Conservation (phyloP, 1,139 yeast genomes). For the Protomyces macrosporus region DNA sequence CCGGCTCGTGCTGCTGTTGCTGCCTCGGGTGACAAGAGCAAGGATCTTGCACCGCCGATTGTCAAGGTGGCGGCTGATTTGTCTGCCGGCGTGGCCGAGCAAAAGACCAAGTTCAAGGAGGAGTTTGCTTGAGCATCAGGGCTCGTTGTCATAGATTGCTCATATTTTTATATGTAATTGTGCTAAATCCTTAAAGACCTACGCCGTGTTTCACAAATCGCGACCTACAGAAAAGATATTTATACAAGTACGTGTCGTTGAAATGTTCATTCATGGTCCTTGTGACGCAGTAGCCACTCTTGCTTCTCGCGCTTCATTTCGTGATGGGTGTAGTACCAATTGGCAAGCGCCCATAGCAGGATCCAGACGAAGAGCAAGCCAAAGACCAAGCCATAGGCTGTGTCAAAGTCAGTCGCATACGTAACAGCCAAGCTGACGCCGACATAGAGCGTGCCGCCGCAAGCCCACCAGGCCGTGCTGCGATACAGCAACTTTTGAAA, state of each 20-base stretch:
- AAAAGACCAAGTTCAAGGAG: conserved; percentile 22
- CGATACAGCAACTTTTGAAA: not conserved
- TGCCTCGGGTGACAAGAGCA: not conserved
- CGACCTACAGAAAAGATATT: too few species aligned
- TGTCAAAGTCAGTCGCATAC: not conserved
- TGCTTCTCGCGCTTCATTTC: not conserved
- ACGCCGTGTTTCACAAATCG: too few species aligned
- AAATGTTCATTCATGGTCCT: not conserved
- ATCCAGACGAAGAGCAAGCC: not conserved
- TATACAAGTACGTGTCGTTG: too few species aligned
- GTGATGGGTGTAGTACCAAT: not conserved
- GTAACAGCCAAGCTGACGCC: not conserved
- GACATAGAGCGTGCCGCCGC: not conserved
- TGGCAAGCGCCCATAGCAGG: not conserved
- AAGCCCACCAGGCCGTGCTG: not conserved
- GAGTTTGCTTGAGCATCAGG: conserved; percentile 5
- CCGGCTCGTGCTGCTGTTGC: not conserved
- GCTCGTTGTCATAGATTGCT: too few species aligned
- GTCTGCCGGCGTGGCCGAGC: not conserved
- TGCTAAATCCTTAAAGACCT: too few species aligned
- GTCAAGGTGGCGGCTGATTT: not conserved
- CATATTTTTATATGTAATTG: too few species aligned
- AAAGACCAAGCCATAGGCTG: not conserved
- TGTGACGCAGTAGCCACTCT: not conserved
- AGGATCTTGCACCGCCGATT: conserved; percentile 1